phyloP scores from a whole-genome alignment of 768 basidiomycete genomes.

The Russula foetens region DNA sequence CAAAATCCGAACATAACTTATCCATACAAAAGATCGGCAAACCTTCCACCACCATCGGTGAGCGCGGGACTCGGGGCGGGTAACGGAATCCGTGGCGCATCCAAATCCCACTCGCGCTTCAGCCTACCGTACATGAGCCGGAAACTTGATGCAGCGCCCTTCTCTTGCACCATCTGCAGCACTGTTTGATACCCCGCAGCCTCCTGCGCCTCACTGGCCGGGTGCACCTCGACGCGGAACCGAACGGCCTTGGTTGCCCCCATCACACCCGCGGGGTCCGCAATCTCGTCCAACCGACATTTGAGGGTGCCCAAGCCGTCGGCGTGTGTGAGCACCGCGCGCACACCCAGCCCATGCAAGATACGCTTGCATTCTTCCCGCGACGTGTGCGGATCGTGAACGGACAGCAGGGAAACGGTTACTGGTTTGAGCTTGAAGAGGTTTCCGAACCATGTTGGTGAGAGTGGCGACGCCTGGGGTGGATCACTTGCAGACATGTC shows the following conservation, averaged over 20 bases:
- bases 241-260: constrained; percentile 57
- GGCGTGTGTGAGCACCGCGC: constrained; percentile 54
- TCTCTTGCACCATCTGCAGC: constrained; percentile 71
- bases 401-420: constrained; percentile 48
- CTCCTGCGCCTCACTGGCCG: constrained; percentile 33
- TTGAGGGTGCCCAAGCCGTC: constrained; percentile 63
- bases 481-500: constrained; percentile 22
- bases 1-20: neutral
- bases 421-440: constrained; percentile 82
- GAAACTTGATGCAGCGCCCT: constrained; percentile 78
- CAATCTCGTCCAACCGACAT: constrained; percentile 65
- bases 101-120: constrained; percentile 62
- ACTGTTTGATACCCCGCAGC: constrained; percentile 45
- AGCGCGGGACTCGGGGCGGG: constrained; percentile 26
- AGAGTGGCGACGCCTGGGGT: constrained; percentile 38
- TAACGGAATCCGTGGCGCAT: constrained; percentile 27
- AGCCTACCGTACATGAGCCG: constrained; percentile 63
- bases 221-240: constrained; percentile 75
- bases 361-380: constrained; percentile 66
- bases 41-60: constrained; percentile 25
- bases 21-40: constrained; percentile 30
- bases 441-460: constrained; percentile 71
- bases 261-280: constrained; percentile 46
- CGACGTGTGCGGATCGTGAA: constrained; percentile 52
- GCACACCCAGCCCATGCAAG: constrained; percentile 62